Evolutionary conservation across 1,284 basidiomycete species (phyloP), one percentile per base, ranked within the genome.

Genomic region (Bjerkandera adusta): DNA sequence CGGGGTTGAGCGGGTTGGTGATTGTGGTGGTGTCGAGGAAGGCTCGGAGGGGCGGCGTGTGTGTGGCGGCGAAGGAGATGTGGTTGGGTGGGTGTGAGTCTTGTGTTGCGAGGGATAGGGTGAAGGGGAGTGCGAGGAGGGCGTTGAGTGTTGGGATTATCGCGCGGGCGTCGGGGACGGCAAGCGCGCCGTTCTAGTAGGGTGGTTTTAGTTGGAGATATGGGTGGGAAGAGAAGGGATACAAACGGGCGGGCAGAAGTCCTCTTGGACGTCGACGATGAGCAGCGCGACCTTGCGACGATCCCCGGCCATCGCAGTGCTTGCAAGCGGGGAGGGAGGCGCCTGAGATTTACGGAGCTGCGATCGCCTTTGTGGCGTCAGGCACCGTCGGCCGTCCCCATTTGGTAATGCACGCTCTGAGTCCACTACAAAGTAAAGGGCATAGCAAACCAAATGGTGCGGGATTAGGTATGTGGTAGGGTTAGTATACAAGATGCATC

Each of bases 61-160:
- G 79, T n/a, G 69, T 68, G 4, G 73, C 71, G 0, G 80, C 80
- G 63, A 87, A 87, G 13, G 80, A 83, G 54, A 85, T 68, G 65
- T 87, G 83, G 13, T 65, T 58, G 3, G 57, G 56, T 0, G 83
- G 84, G 60, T 87, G 84, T 51, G 65, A 71, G 34, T 81, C 69
- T 36, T 82, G 69, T 2, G 75, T 59, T 16, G 70, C 68, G 68
- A 77, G 72, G 29, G 69, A 60, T 56, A 71, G 67, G 21, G 55
- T 51, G 57, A 69, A 66, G 30, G 65, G 62, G 33, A 67, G 60
- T 24, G 66, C 56, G 41, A 84, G 64, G 24, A 84, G 68, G 18
- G 57, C 59, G 56, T 73, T 63, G 43, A 81, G 68, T 18, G 63
- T 52, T 1, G 75, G 69, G 16, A 81, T 52, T 50, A 82, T 73